Conservation (phyloP, 805 yeast genomes). For the Candida easanensis region DNA sequence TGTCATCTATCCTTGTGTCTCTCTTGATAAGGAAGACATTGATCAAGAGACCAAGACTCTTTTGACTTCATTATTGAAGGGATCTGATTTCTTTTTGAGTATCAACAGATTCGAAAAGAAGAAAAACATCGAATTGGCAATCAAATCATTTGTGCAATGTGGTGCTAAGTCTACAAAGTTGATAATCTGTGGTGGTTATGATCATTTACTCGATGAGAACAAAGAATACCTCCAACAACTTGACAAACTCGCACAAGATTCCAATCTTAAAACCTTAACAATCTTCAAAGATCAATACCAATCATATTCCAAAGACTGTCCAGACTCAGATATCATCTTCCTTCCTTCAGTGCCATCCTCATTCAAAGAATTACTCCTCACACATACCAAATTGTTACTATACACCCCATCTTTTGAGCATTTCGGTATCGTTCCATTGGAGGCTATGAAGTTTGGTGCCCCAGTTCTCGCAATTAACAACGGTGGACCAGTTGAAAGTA, state of each 20-base stretch:
- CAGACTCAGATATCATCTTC: slow-evolving; percentile 55
- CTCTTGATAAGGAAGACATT: slow-evolving; percentile 35
- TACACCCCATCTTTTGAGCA: slow-evolving; percentile 94
- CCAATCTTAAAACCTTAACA: slow-evolving; percentile 46
- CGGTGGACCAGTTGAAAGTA: slow-evolving; percentile 92
- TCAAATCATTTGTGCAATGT: slow-evolving; percentile 54
- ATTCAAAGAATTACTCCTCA: slow-evolving; percentile 60
- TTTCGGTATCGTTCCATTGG: slow-evolving; percentile 96
- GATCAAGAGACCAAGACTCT: slow-evolving; percentile 15
- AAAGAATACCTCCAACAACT: slow-evolving; percentile 66
- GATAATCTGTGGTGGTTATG: slow-evolving; percentile 91
- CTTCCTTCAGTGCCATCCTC: slow-evolving; percentile 74
- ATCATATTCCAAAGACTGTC: slow-evolving; percentile 12
- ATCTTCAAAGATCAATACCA: slow-evolving; percentile 31
- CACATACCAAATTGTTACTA: slow-evolving; percentile 55
- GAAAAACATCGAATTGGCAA: slow-evolving; percentile 78
- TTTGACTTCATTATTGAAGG: slow-evolving; percentile 20
- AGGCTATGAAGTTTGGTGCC: slow-evolving; percentile 81
- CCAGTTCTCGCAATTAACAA: slow-evolving; percentile 83
- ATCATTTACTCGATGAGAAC: slow-evolving; percentile 71
- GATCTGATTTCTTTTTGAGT: slow-evolving; percentile 53
- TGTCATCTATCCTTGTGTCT: slow-evolving; percentile 63
- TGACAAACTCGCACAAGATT: slow-evolving; percentile 42
- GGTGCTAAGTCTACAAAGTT: slow-evolving; percentile 41
- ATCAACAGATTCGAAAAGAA: slow-evolving; percentile 87